Conservation (phyloP, 768 basidiomycete species). For the Lactarius sanguifluus region DNA sequence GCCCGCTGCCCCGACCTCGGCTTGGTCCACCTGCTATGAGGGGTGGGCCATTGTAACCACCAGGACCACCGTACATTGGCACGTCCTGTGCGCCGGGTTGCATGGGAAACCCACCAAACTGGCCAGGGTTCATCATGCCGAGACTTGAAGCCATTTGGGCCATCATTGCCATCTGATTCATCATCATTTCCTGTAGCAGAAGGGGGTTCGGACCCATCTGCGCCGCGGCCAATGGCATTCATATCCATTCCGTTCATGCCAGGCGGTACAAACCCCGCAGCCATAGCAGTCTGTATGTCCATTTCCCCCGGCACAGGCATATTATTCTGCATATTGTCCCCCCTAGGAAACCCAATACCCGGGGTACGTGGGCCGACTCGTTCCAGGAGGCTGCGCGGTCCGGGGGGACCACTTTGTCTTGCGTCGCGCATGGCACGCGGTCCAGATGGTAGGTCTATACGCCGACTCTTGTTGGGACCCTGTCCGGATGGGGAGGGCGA, state of each 20-base stretch:
- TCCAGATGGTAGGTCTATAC: conserved; percentile 77
- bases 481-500: conserved; percentile 33
- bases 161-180: conserved; percentile 92
- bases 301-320: conserved; percentile 54
- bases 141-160: conserved; percentile 85
- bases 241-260: conserved; percentile 58
- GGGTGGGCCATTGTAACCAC: conserved; percentile 34
- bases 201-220: conserved; percentile 53
- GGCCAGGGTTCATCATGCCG: conserved; percentile 71
- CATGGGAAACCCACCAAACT: conserved; percentile 63
- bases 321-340: conserved; percentile 76
- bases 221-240: conserved; percentile 57
- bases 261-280: conserved; percentile 33
- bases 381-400: conserved; percentile 71
- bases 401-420: conserved; percentile 34
- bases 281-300: conserved; percentile 51
- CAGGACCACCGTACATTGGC: conserved; percentile 43
- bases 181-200: conserved; percentile 86
- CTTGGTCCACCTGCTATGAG: conserved; percentile 49
- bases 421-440: conserved; percentile 74
- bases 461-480: conserved; percentile 60
- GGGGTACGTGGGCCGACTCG: conserved; percentile 53
- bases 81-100: conserved; percentile 50
- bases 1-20: conserved; percentile 39
- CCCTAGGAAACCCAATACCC: conserved; percentile 13